phyloP scores from a whole-genome alignment of 352 stramenopile species.

The Globisporangium apiculatum region DNA sequence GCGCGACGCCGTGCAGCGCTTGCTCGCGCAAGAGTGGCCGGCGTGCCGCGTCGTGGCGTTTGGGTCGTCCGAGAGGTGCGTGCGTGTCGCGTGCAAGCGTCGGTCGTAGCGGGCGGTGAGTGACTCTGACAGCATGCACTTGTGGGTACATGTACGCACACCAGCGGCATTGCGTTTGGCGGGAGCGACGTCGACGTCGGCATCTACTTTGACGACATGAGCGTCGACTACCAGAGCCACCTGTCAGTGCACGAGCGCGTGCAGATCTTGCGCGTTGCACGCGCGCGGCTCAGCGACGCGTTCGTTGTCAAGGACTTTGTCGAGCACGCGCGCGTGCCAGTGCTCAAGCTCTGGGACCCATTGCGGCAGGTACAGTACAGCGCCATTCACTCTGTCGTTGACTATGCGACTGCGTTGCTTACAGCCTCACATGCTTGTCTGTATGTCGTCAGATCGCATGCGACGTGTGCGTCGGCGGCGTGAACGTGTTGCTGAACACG shows the following conservation, averaged over 20 bases:
- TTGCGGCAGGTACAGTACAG: constrained; percentile 27
- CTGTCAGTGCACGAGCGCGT: constrained; percentile 52
- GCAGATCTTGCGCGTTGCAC: constrained; percentile 46
- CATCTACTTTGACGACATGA: constrained; percentile 74
- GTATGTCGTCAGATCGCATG: constrained; percentile 33
- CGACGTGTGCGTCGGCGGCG: constrained; percentile 68
- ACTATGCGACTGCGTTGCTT: too few relatives aligned
- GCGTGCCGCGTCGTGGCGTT: constrained; percentile 56
- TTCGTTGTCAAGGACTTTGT: constrained; percentile 74
- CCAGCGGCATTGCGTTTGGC: constrained; percentile 64
- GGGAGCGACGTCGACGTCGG: constrained; percentile 76
- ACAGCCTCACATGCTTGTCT: too few relatives aligned
- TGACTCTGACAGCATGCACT: constrained; percentile 1
- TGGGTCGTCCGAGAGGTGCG: constrained; percentile 72
- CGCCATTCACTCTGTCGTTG: too few relatives aligned
- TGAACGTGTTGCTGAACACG: constrained; percentile 73
- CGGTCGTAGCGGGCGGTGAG: not conserved
- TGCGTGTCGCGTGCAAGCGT: not conserved
- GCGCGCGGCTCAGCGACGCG: constrained; percentile 22
- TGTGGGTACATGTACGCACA: constrained; percentile 3
- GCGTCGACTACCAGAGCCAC: constrained; percentile 46
- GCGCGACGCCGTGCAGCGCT: constrained; percentile 39
- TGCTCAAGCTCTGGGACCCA: constrained; percentile 75
- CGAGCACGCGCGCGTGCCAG: constrained; percentile 58
- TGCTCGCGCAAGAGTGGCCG: constrained; percentile 49